Conservation (phyloP, 495 filamentous ascomycete species). For the Aspergillus indologenus region DNA sequence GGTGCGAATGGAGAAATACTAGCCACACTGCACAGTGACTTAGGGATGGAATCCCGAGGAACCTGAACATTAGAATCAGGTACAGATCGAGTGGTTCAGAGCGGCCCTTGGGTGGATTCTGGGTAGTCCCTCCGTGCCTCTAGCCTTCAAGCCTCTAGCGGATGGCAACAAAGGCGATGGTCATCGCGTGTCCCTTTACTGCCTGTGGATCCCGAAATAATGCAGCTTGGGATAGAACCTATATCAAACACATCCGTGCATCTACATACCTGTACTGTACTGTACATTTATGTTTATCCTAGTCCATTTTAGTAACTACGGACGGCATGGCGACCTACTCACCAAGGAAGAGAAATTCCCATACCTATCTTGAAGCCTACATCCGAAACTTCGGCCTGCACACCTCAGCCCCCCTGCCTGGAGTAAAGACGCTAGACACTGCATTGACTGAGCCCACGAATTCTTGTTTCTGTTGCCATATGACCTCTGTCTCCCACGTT, state of each 20-base stretch:
- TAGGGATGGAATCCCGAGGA: background rate
- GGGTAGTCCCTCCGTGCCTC: background rate
- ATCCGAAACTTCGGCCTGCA: background rate
- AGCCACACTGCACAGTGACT: too few species aligned
- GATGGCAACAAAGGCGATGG: slow-evolving; percentile 13
- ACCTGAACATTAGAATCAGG: background rate
- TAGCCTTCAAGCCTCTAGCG: background rate
- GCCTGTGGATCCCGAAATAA: slow-evolving; percentile 21
- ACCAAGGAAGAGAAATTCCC: background rate
- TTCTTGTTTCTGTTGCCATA: background rate
- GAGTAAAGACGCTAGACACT: background rate
- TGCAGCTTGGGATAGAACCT: slow-evolving; percentile 12
- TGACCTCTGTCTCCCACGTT: background rate
- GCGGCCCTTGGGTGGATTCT: background rate
- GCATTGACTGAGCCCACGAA: background rate
- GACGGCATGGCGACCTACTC: too few species aligned
- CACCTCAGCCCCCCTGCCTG: background rate
- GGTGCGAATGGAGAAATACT: too few species aligned
- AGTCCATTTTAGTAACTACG: background rate
- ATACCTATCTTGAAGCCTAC: background rate
- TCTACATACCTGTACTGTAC: slow-evolving; percentile 6
- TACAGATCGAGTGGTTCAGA: slow-evolving; percentile 9
- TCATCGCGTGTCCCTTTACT: slow-evolving; percentile 22
- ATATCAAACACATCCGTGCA: slow-evolving; percentile 20
- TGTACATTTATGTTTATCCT: background rate